Base-by-base conservation (phyloP, 176 grass and related monocot species). In the Luzula sylvatica region DNA sequence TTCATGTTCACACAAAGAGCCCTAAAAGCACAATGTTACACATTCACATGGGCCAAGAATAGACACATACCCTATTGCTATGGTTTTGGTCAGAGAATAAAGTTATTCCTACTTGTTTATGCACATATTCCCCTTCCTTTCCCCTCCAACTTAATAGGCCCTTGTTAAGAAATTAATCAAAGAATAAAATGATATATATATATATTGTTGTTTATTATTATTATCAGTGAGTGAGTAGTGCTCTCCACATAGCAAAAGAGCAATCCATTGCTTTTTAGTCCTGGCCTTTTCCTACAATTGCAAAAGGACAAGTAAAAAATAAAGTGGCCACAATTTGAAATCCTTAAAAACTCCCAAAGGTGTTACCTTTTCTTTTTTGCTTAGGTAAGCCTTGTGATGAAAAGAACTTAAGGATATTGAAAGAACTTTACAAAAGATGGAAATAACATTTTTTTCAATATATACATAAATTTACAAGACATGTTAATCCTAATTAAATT, bases 51-150 rank as follows among this genome's bases (percentile, higher is more conserved):
- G 4, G 22, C 23, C 15, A 62, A 48, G 14, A 48, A 47, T 17
- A 63, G 58, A 20, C 58, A 45, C 47, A 45, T 64, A 49, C 20
- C 44, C 59, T 47, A 64, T 50, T 64, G 22, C 26, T 0, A 64
- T 3, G 44, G 60, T 29, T 64, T 50, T 64, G 25, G 26, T 64
- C 43, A 64, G 60, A 49, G 60, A 50, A 64, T 64, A 64, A 64
- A 64, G 60, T 64, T 64, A 64, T 64, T 64, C 60, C 17, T 35
- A 24, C 29, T 64, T 46, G 47, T 23, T 11, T 49, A 15, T 35
- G 15, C 47, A 38, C 60, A 47, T 64, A 64, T 64, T 64, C 60
- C 32, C 47, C 60, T 64, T 50, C 29, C 30, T 35, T 35, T 35
- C 9, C 9, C 30, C 30, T 35, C 30, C 30, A 35, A n/a, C n/a